Base-by-base conservation (phyloP, 768 basidiomycete species). In the Suillus subaureus region DNA sequence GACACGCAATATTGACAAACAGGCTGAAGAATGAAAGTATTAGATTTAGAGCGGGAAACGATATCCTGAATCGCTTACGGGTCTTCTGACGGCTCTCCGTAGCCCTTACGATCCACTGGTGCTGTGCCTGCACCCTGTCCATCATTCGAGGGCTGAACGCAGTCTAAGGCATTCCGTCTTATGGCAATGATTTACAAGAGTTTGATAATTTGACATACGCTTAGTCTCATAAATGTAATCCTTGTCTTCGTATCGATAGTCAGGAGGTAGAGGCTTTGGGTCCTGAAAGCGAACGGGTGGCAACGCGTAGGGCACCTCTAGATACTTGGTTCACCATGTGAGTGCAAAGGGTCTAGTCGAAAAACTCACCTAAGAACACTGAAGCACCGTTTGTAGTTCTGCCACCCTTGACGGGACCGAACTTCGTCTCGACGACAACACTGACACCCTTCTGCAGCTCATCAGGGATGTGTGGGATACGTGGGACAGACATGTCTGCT, bases 291-390 rank as follows among this genome's bases (percentile, higher is more conserved):
- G 82, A 16, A 71, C 75, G 0, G 90, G 89, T 35, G 89, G 85
- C 18, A 89, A 74, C 3, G 88, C 91, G 72, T 89, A 93, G 6
- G 91, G 90, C 61, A 93, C 79, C 78, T 93, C 90, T 64, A 16
- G 52, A 42, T 40, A 54, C 16, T 56, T 31, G 9, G 39, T 55
- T 58, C 23, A 58, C 42, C 33, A n/a, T 26, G 72, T 21, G 12
- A 31, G 18, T 15, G 26, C 0, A 0, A 42, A 42, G 58, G 21
- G 21, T 39, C 1, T 40, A 15, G 6, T 42, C 7, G 40, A 42
- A 11, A 42, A 31, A 18, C 79, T 31, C 70, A 89, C 90, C 90
- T 45, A 92, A 78, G 72, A 90, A 92, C 23, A 85, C 84, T 6
- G 82, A 85, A 49, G 87, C 80, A 1, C 88, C 88, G 68, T 89